phyloP scores from a whole-genome alignment of 1,284 basidiomycete species.

The Nidula niveotomentosa region DNA sequence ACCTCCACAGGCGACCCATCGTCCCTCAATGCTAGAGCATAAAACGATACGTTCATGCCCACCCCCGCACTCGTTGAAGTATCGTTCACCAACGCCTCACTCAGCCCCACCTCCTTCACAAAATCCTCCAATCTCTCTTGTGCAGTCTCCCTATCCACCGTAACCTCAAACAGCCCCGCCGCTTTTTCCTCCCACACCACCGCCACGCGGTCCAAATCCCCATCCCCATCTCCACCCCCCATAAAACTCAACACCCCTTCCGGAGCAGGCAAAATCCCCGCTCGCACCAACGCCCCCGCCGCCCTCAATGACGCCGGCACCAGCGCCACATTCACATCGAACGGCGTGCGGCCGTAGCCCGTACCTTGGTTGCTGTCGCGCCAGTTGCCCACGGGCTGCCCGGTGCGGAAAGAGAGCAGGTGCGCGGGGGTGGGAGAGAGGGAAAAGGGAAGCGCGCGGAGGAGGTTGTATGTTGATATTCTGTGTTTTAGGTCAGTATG shows the following conservation, averaged over 20 bases:
- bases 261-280: slow-evolving; percentile 23
- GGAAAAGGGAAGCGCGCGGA: slow-evolving; percentile 22
- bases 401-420: slow-evolving; percentile 21
- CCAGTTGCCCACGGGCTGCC: slow-evolving; percentile 42
- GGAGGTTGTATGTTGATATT: slow-evolving; percentile 21
- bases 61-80: slow-evolving; percentile 3
- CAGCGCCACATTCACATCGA: slow-evolving; percentile 48
- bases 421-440: slow-evolving; percentile 11
- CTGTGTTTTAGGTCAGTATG: slow-evolving; percentile 6
- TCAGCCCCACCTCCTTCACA: slow-evolving; percentile 34
- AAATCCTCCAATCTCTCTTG: slow-evolving; percentile 36
- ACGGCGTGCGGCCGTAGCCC: slow-evolving; percentile 45
- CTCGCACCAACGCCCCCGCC: slow-evolving; percentile 31
- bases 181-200: slow-evolving; percentile 40
- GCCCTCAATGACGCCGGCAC: slow-evolving; percentile 48
- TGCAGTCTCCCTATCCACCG: slow-evolving; percentile 26
- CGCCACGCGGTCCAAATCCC: slow-evolving; percentile 23
- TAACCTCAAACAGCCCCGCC: slow-evolving; percentile 39
- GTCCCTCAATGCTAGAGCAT: slow-evolving; percentile 19
- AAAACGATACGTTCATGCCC: slow-evolving; percentile 15
- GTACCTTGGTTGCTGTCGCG: slow-evolving; percentile 46
- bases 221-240: not conserved
- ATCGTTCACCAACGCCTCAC: slow-evolving; percentile 25
- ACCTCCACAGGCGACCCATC: slow-evolving; percentile 23
- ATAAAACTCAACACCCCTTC: slow-evolving; percentile 12